Evolutionary conservation across 768 basidiomycete genomes (phyloP).

Genomic region (Pulveroboletus sp.): DNA sequence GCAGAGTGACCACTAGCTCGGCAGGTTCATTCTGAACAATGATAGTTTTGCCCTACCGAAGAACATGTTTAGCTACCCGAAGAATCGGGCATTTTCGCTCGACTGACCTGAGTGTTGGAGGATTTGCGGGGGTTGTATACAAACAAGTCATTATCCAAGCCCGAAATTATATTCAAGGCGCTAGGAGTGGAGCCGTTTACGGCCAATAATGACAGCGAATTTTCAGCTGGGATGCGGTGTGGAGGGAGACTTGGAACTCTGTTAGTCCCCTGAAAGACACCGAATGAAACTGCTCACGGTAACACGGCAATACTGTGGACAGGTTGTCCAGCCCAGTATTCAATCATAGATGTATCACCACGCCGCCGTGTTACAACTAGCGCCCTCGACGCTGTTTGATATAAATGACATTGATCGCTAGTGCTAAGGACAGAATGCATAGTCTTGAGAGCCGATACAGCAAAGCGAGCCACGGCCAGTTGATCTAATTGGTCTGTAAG

Average conservation of each 20-base stretch:
- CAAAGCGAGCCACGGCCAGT: conserved; percentile 78
- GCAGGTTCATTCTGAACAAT: conserved; percentile 80
- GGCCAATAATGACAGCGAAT: conserved; percentile 54
- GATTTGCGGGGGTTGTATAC: conserved; percentile 85
- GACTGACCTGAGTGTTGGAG: conserved; percentile 51
- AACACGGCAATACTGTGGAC: conserved; percentile 74
- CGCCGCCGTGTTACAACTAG: conserved; percentile 71
- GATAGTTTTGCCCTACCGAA: conserved; percentile 48
- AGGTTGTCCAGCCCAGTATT: conserved; percentile 86
- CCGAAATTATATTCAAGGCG: conserved; percentile 46
- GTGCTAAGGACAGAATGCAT: conserved; percentile 65
- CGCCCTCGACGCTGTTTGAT: conserved; percentile 67
- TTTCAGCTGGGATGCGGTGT: conserved; percentile 70
- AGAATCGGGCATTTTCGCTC: background rate
- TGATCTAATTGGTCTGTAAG: conserved; percentile 53
- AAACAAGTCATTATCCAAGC: conserved; percentile 72
- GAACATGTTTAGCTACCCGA: conserved; percentile 1
- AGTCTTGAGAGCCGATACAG: conserved; percentile 79
- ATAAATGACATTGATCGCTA: conserved; percentile 77
- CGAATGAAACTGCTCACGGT: conserved; percentile 48
- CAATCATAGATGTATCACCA: conserved; percentile 64
- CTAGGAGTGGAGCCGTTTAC: conserved; percentile 36
- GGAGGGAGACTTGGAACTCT: conserved; percentile 54
- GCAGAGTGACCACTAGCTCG: conserved; percentile 80
- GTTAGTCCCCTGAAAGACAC: background rate